phyloP scores from a whole-genome alignment of 768 basidiomycete genomes.

The Leccinum variicolor region DNA sequence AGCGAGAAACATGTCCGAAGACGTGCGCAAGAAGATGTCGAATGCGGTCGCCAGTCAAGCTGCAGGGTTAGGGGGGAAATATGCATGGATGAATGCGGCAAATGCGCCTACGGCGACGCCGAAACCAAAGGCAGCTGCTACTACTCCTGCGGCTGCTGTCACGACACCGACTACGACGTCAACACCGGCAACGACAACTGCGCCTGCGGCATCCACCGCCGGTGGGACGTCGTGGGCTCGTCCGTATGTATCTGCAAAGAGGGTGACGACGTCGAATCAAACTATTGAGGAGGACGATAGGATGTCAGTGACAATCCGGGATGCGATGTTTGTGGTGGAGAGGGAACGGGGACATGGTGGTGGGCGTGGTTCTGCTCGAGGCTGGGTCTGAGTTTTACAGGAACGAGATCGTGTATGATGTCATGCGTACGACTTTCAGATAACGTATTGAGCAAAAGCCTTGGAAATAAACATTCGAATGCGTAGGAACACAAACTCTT shows the following conservation, averaged over 20 bases:
- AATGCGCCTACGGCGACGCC: conserved; percentile 41
- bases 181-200: conserved; percentile 30
- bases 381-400: conserved; percentile 30
- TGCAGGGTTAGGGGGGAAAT: conserved; percentile 79
- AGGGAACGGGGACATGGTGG: conserved; percentile 82
- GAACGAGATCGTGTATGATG: too few species aligned
- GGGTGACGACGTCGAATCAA: conserved; percentile 32
- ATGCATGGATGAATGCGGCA: conserved; percentile 84
- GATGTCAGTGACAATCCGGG: conserved; percentile 63
- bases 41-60: conserved; percentile 88
- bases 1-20: conserved; percentile 87
- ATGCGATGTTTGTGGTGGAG: conserved; percentile 84
- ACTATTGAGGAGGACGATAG: conserved; percentile 55
- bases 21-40: conserved; percentile 88
- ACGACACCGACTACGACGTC: conserved; percentile 24
- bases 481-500: too few species aligned
- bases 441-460: conserved; percentile 20
- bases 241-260: conserved; percentile 60
- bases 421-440: too few species aligned
- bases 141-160: conserved; percentile 32
- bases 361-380: conserved; percentile 28
- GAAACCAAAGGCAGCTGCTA: conserved; percentile 34
- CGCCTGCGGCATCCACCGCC: conserved; percentile 27
- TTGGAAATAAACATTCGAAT: conserved; percentile 23
- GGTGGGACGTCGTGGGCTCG: conserved; percentile 50